Base-by-base conservation (phyloP, 108 stramenopile genomes). In the Cafeteria roenbergensis region DNA sequence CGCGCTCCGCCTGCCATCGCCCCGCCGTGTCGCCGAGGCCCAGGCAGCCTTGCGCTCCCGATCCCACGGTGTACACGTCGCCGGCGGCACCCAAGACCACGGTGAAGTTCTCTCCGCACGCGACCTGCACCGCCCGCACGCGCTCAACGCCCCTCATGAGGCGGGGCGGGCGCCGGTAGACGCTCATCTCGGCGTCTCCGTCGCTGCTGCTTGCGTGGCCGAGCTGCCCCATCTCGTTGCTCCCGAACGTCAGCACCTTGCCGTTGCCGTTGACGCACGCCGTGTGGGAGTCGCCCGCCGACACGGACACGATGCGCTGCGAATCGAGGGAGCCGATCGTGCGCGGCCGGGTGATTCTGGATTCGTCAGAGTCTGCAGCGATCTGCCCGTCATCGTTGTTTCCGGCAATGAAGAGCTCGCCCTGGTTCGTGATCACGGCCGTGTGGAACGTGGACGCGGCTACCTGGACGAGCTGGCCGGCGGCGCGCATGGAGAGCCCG, bases 301-400 rank as follows among this genome's bases (percentile, higher is more conserved):
- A 28, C 25, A 71, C 78, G 51, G 66, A 52, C 4, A 72, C 68
- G 34, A 78, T 71, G 0, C 65, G 60, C 55, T 75, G 72, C 52
- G 36, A 51, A 0, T 38, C 26, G 0, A 78, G 21, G 20, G 73
- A 35, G 27, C 69, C 74, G 31, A 62, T 32, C 30, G 68, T 52
- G 63, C 28, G 35, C 32, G 69, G 65, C 24, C 66, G 35, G 17
- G 27, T 25, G 51, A 71, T 6, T 1, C 17, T 21, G 0, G 26
- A 53, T 2, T 62, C 29, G 25, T 28, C 38, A 14, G 8, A 21
- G 24, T 34, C 37, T 2, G 62, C 32, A 9, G 63, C 32, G 29
- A 77, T 34, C 51, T 79, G 76, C 27, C 78, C 78, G 51, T 79
- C 76, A n/a, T 75, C 74, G 61, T 79, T 79, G 36, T 72, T 51